Conservation (phyloP, 1,139 yeast species). For the Zygosaccharomyces sapae region DNA sequence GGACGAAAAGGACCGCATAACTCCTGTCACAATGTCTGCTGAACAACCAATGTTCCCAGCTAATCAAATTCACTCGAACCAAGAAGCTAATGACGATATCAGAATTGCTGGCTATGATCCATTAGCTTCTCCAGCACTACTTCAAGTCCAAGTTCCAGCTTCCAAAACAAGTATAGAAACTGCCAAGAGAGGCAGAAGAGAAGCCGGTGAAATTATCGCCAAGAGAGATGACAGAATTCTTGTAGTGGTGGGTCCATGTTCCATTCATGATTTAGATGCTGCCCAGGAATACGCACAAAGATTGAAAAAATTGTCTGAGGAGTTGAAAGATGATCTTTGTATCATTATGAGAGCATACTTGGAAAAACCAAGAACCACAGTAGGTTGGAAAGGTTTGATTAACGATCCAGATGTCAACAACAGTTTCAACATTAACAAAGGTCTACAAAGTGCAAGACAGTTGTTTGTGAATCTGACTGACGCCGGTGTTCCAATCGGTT, state of each 20-base stretch:
- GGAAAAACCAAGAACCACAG: conserved; percentile 98
- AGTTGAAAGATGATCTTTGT: conserved; percentile 68
- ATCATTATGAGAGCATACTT: conserved; percentile 95
- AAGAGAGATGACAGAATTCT: conserved; percentile 77
- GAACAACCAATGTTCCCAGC: conserved; percentile 26
- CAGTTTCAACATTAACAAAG: conserved; percentile 91
- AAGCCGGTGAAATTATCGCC: conserved; percentile 64
- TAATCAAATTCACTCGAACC: conserved; percentile 36
- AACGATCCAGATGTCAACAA: conserved; percentile 95
- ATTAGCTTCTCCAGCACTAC: conserved; percentile 77
- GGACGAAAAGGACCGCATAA: not conserved
- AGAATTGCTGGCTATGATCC: conserved; percentile 91
- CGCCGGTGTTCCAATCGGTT: conserved; percentile 80
- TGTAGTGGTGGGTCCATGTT: conserved; percentile 91
- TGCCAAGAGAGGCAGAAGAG: conserved; percentile 73
- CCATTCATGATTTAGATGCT: conserved; percentile 85
- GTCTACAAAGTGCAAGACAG: conserved; percentile 80
- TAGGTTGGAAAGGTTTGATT: conserved; percentile 98
- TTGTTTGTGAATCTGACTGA: conserved; percentile 80
- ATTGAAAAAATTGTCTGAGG: conserved; percentile 61
- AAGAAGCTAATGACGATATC: conserved; percentile 73
- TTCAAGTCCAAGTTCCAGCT: conserved; percentile 76
- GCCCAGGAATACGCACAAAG: conserved; percentile 84
- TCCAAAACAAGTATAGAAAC: conserved; percentile 56
- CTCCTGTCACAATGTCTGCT: conserved; percentile 14